These are phyloP conservation scores for Chiua sp. DNA, from an alignment of 1,284 basidiomycete species.

Conservation along the genomic window DNA sequence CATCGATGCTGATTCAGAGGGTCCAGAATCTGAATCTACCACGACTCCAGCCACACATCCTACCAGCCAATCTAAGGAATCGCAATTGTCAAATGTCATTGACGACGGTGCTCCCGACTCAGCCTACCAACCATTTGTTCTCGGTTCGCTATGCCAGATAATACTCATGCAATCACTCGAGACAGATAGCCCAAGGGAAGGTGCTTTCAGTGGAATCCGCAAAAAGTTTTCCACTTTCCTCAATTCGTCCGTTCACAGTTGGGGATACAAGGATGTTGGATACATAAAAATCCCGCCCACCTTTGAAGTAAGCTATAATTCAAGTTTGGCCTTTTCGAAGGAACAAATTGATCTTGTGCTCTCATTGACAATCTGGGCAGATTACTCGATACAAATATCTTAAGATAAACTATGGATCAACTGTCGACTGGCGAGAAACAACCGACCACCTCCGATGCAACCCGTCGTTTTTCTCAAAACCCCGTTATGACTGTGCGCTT, in stretches of 20 bases:
- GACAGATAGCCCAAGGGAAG: background rate
- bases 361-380: background rate
- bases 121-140: background rate
- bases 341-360: too few species aligned
- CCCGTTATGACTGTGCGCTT: slow-evolving; percentile 1
- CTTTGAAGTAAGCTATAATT: background rate
- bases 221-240: background rate
- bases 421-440: background rate
- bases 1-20: too few species aligned
- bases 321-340: too few species aligned
- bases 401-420: background rate
- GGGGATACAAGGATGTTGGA: background rate
- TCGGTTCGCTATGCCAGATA: background rate
- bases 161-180: background rate
- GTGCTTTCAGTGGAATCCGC: background rate
- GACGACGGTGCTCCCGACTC: too few species aligned
- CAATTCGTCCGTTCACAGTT: background rate
- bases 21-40: too few species aligned
- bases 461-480: background rate
- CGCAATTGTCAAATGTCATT: too few species aligned
- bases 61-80: too few species aligned
- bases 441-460: slow-evolving; percentile 3
- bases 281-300: background rate
- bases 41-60: too few species aligned
- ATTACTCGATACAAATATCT: background rate